Evolutionary conservation across 176 grass and related monocot genomes (phyloP), one percentile per base, ranked within the genome.

Genomic region (Phoenix roebelenii): DNA sequence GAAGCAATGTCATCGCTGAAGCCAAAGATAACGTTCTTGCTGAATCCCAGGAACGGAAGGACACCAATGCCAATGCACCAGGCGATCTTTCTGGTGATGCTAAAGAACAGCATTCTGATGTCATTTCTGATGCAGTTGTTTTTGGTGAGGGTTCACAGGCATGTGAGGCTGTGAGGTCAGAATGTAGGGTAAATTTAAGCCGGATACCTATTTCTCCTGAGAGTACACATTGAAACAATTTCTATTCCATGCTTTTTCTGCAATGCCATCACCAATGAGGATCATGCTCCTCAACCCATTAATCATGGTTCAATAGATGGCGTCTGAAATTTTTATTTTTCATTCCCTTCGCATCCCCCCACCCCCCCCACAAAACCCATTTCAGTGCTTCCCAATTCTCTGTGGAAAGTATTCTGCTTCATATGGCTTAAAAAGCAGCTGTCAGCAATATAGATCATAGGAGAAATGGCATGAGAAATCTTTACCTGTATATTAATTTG

Each of bases 191-290:
- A 58, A 64, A 64, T 80, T 67, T 74, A 64, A 74, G 20, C 26
- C 58, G 59, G 71, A 80, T 74, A 80, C 65, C 71, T 75, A 67
- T 35, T 71, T 72, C 57, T 79, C 77, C 56, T 51, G 63, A 64
- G 52, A 79, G 70, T 79, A 63, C 71, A 67, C 24, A 35, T 63
- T 75, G 56, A 44, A 70, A 70, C 71, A 60, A 49, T 75, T 74
- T 26, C 62, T 74, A 44, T 44, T 44, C 9, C 9, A 44, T 44
- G 35, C 35, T 44, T 44, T 44, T 44, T 44, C 35, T 44, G 35
- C 35, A 44, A 44, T 44, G 35, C 10, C 35, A 44, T 44, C 35
- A 44, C 35, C 35, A 44, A 35, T 35, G 32, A 35, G 32, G 32
- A 9, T 35, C 32, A 35, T 35, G 32, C 7, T 35, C 32, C 35